A percentile compares a stretch with the other conserved stretches of the same genome.
These are phyloP conservation scores for Calonectria fujianensis DNA, from an alignment of 2,329 filamentous ascomycete genomes.

Conservation along the genomic window DNA sequence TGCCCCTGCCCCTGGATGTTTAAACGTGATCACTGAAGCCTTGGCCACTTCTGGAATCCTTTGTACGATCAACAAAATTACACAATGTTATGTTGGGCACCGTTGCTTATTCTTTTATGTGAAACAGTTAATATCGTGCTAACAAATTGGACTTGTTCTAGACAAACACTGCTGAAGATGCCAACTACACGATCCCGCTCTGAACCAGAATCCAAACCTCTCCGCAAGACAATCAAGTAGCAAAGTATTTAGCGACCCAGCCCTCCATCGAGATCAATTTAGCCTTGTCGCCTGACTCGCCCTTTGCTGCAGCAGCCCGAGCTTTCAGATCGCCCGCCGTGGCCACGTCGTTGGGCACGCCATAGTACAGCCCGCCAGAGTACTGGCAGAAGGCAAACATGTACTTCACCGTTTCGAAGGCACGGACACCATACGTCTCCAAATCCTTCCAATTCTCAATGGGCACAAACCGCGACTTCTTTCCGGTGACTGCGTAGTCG, in stretches of 20 bases:
- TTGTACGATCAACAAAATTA: background rate
- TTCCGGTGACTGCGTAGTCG: slow-evolving; percentile 54
- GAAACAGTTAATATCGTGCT: background rate
- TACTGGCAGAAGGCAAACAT: slow-evolving; percentile 62
- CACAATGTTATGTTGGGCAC: background rate
- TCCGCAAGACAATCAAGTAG: slow-evolving; percentile 30
- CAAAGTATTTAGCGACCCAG: slow-evolving; percentile 53
- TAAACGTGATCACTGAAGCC: background rate
- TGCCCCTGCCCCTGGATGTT: background rate
- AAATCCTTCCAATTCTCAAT: slow-evolving; percentile 58
- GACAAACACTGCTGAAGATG: background rate
- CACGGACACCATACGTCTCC: slow-evolving; percentile 57
- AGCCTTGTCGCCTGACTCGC: slow-evolving; percentile 44
- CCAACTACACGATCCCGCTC: background rate
- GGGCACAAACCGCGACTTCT: slow-evolving; percentile 57
- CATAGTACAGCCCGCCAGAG: slow-evolving; percentile 59
- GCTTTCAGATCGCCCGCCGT: slow-evolving; percentile 56
- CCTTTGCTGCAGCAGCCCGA: slow-evolving; percentile 54
- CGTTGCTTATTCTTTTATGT: background rate
- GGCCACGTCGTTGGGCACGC: slow-evolving; percentile 52
- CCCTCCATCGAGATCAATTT: slow-evolving; percentile 52
- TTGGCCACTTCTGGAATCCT: background rate
- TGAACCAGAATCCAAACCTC: background rate
- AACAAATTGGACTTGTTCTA: background rate
- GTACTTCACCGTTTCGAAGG: slow-evolving; percentile 61